Evolutionary conservation across 2,329 filamentous ascomycete genomes (phyloP).

Genomic region (Diaporthe ilicicola): DNA sequence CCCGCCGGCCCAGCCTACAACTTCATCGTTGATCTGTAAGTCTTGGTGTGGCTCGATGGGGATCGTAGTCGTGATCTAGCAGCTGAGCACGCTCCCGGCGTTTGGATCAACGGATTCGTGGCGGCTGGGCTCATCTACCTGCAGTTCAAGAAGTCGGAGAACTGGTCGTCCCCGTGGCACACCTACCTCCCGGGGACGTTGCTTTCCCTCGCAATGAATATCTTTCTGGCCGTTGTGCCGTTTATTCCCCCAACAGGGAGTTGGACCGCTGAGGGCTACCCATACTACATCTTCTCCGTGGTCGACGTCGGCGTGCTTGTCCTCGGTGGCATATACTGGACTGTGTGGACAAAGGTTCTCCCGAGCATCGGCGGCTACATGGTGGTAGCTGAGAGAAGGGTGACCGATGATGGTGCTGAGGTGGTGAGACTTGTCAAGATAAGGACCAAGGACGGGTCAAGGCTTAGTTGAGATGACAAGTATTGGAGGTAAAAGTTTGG

Average conservation of each 20-base stretch:
- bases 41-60: too few species aligned
- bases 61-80: too few species aligned
- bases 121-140: conserved; percentile 60
- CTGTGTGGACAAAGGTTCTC: conserved; percentile 59
- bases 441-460: conserved; percentile 7
- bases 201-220: conserved; percentile 59
- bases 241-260: conserved; percentile 62
- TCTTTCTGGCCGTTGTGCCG: conserved; percentile 61
- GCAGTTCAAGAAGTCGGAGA: conserved; percentile 57
- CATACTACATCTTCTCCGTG: conserved; percentile 65
- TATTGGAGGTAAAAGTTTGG: too few species aligned
- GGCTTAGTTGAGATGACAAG: not conserved
- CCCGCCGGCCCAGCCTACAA: conserved; percentile 75
- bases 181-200: conserved; percentile 57
- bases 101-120: conserved; percentile 63
- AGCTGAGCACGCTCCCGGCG: conserved; percentile 42
- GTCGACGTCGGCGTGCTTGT: conserved; percentile 61
- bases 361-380: conserved; percentile 59
- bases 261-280: conserved; percentile 58
- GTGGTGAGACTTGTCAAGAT: conserved; percentile 50
- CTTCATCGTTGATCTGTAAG: conserved; percentile 67
- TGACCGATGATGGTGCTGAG: conserved; percentile 51
- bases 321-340: conserved; percentile 62
- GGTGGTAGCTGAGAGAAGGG: conserved; percentile 53
- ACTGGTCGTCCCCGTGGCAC: conserved; percentile 63